Evolutionary conservation across 2,329 filamentous ascomycete species (phyloP), one percentile per base, ranked within the genome.

Genomic region (Huntiella abstrusa): DNA sequence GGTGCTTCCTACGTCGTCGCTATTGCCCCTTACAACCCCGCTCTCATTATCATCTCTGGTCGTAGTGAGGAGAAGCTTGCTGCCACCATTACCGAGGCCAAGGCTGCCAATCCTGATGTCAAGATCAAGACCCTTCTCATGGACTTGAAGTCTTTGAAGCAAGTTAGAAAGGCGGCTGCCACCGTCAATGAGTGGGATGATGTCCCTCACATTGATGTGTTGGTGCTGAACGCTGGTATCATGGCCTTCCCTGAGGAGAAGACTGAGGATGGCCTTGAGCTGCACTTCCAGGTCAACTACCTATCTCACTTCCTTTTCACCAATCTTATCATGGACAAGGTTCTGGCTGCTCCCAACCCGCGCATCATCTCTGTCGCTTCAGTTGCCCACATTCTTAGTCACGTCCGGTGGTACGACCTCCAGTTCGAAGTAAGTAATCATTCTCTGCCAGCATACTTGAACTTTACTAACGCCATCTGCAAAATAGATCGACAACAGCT

Each of bases 281-380:
- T 56, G 45, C 64, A 67, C 47, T 63, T 70, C 42, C 63, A 59
- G 0, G 61, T 60, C 2, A 68, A 68, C 43, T 62, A 70, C 44
- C 43, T 70, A 4, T 62, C 61, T 0, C 67, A 67, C 52, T 70
- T 64, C 42, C 57, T 70, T 2, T 57, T 71, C 33, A 62, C 64
- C 11, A 65, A 65, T 51, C 54, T 66, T 15, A 54, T 70, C 8
- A 46, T 41, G 32, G 12, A 13, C 22, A 46, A 46, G 32, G 33
- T 46, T 13, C 13, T 46, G 13, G 32, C 22, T 7, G 28, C 45
- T n/a, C 5, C 10, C 4, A 12, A 22, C 12, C 37, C 40, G 10
- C 56, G 67, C 0, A 54, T 70, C 6, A 57, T 70, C 33, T 68
- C 61, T 47, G 57, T 70, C 5, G 59, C 57, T n/a, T 57, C 57